Base-by-base conservation (phyloP, 2,329 filamentous ascomycete species). In the Stachybotrys elegans region DNA sequence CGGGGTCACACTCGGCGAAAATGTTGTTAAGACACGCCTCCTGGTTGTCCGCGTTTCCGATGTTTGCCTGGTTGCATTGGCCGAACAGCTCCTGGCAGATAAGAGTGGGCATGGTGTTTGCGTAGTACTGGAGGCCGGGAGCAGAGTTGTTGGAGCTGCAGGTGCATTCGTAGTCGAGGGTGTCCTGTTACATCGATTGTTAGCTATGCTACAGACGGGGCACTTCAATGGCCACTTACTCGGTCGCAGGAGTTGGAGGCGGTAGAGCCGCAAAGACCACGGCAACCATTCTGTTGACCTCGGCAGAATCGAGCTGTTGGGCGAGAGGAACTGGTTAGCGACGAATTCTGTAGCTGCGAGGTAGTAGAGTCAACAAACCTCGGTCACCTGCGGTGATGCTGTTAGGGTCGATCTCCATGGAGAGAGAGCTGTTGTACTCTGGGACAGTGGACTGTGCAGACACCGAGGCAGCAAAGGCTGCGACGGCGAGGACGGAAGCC, bases 81-180 rank as follows among this genome's bases (percentile, higher is more conserved):
- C 55, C 48, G 59, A 67, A 77, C 32, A 75, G 70, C 47, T 67
- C 47, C 45, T 70, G 21, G 67, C 78, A 81, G 55, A 78, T 70
- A 55, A 74, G 78, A 45, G 64, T 69, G 39, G 71, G 69, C 51
- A 81, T 62, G 3, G 75, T 77, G 65, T 78, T 69, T 40, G 49
- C 53, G 63, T 77, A 81, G 59, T 73, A 69, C 59, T 77, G 63
- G 37, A 81, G 69, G 46, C 71, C 73, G 13, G 76, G 75, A 6
- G 66, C 63, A 38, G 67, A 69, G 54, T 58, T 63, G 60, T 79
- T 76, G 50, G 60, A 54, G 25, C 56, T 43, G 66, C 77, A 80
- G 14, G 60, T 66, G 61, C 77, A 81, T 14, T 57, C 51, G 62
- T 69, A 80, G 43, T 61, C 51, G 35, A 80, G 67, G 35, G 65